These are phyloP conservation scores for Phytophthora quininea DNA, from an alignment of 352 stramenopile species.

Conservation along the genomic window DNA sequence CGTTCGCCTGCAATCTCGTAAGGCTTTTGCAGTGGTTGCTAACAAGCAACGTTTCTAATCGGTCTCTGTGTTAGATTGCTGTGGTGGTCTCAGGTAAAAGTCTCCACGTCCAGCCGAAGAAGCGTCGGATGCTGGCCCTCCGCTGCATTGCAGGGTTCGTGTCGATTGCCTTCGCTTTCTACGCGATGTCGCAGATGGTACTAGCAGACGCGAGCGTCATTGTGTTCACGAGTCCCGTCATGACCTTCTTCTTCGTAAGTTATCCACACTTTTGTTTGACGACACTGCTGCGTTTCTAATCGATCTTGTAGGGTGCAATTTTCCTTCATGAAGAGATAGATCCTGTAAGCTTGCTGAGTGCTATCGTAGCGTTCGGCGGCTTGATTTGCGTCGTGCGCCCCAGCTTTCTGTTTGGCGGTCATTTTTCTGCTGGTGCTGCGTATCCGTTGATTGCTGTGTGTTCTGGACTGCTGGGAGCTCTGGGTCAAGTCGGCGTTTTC, in stretches of 20 bases:
- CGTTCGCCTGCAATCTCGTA: slow-evolving; percentile 60
- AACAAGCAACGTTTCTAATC: neutral
- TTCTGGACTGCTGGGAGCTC: slow-evolving; percentile 41
- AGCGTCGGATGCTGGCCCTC: slow-evolving; percentile 50
- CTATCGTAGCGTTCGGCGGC: slow-evolving; percentile 38
- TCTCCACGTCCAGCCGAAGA: slow-evolving; percentile 40
- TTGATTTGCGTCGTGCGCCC: slow-evolving; percentile 52
- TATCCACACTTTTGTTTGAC: neutral
- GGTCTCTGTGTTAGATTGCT: slow-evolving; percentile 1
- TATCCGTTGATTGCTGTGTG: slow-evolving; percentile 33
- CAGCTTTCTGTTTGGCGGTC: slow-evolving; percentile 44
- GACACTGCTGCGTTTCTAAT: neutral
- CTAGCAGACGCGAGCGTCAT: slow-evolving; percentile 66
- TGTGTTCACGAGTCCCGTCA: slow-evolving; percentile 61
- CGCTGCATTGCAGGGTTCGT: slow-evolving; percentile 60
- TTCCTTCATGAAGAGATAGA: slow-evolving; percentile 43
- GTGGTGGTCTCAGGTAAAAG: slow-evolving; percentile 30
- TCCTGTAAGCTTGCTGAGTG: slow-evolving; percentile 33
- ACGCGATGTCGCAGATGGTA: slow-evolving; percentile 71
- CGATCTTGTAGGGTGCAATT: slow-evolving; percentile 8
- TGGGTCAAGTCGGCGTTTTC: slow-evolving; percentile 52
- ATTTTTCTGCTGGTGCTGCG: slow-evolving; percentile 3
- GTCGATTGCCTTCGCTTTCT: slow-evolving; percentile 67
- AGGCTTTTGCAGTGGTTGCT: slow-evolving; percentile 3
- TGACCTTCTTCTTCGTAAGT: slow-evolving; percentile 69